Percentiles rank a stretch among this genome's conserved stretches.
These are phyloP conservation scores for Zizania palustris DNA, from an alignment of 202 grass and related monocot genomes.

Conservation along the genomic window DNA sequence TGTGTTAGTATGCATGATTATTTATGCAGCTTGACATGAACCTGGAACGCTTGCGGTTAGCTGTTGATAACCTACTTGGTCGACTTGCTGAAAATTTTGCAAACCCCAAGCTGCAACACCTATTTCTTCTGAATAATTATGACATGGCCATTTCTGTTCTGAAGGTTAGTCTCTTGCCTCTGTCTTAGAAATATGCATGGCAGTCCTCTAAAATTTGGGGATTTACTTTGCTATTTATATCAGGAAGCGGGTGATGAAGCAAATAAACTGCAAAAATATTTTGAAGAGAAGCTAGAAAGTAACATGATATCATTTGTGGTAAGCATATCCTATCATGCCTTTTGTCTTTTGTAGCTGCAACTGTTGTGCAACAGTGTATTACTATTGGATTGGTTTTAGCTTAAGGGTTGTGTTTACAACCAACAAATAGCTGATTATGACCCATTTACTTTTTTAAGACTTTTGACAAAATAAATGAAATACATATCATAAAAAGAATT, in stretches of 20 bases:
- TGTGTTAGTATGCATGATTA: conserved; percentile 38
- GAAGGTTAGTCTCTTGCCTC: conserved; percentile 56
- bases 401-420: neutral
- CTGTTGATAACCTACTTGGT: conserved; percentile 68
- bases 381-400: neutral
- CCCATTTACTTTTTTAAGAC: neutral
- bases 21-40: conserved; percentile 77
- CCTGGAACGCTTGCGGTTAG: conserved; percentile 72
- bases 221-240: conserved; percentile 21
- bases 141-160: conserved; percentile 87
- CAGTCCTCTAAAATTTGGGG: neutral
- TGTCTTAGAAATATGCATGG: neutral
- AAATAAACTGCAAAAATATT: conserved; percentile 62
- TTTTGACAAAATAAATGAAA: conserved; percentile 5
- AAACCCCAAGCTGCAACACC: conserved; percentile 61
- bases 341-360: conserved; percentile 5
- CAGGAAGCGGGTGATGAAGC: conserved; percentile 68
- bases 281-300: conserved; percentile 81
- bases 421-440: conserved; percentile 12
- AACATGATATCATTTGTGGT: conserved; percentile 81
- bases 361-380: neutral
- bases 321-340: conserved; percentile 36
- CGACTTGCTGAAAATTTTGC: conserved; percentile 59
- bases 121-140: conserved; percentile 97
- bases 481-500: neutral